phyloP scores from a whole-genome alignment of 148 eudicot genomes.

The Beta vulgaris region DNA sequence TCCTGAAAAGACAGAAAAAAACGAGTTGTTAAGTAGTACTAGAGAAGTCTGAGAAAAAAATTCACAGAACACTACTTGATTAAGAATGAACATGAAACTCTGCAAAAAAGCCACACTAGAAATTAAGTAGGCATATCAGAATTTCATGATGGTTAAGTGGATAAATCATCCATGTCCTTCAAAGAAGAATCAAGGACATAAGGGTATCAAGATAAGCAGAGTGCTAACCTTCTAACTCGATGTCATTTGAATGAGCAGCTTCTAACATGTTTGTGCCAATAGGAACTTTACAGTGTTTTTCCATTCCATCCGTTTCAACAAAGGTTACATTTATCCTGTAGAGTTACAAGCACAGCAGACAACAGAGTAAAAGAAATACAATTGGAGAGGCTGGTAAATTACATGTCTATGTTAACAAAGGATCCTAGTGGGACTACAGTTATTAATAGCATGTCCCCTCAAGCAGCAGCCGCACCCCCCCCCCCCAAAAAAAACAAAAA shows the following conservation, averaged over 20 bases:
- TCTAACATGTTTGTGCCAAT: slow-evolving; percentile 89
- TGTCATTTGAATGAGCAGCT: slow-evolving; percentile 89
- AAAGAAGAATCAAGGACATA: background rate
- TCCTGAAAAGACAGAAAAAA: slow-evolving; percentile 48
- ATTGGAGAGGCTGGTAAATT: background rate
- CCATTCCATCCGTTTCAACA: slow-evolving; percentile 87
- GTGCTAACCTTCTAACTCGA: slow-evolving; percentile 83
- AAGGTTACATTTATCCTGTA: slow-evolving; percentile 90
- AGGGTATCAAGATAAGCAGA: background rate
- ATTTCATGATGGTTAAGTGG: background rate
- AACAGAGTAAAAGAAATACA: background rate
- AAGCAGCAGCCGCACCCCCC: too few species aligned
- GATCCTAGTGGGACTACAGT: background rate
- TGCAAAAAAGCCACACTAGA: background rate
- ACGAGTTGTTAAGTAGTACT: slow-evolving; percentile 4
- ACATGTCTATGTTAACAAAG: background rate
- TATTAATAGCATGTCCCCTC: too few species aligned
- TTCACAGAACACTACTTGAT: background rate
- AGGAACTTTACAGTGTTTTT: slow-evolving; percentile 66
- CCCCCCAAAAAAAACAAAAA: too few species aligned
- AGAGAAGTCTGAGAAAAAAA: background rate
- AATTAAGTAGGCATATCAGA: background rate
- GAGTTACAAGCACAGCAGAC: slow-evolving; percentile 2
- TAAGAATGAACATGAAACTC: background rate
- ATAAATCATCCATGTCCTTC: slow-evolving; percentile 5